These are phyloP conservation scores for Alternaria gansuensis DNA, from an alignment of 2,329 filamentous ascomycete genomes.

Conservation along the genomic window DNA sequence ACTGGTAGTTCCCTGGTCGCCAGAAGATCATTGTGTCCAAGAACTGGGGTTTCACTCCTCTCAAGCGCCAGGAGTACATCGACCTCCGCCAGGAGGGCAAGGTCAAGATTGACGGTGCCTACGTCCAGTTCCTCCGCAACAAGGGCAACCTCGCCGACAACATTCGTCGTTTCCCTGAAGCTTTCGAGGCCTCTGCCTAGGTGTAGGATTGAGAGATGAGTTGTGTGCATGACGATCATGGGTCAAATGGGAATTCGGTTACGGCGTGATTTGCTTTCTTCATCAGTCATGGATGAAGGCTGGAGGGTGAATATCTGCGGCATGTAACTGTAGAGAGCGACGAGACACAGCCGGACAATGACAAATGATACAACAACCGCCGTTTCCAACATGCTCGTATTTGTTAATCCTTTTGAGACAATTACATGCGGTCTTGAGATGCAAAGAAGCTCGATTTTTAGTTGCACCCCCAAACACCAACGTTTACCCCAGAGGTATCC, in stretches of 20 bases:
- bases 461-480: too few relatives aligned
- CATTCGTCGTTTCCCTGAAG: constrained; percentile 93
- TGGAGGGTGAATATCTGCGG: constrained; percentile 36
- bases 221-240: constrained; percentile 42
- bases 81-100: constrained; percentile 91
- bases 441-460: too few relatives aligned
- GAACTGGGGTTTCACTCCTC: constrained; percentile 99
- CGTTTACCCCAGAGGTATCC: too few relatives aligned
- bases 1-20: constrained; percentile 83
- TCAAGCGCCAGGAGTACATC: constrained; percentile 96
- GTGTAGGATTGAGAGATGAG: constrained; percentile 32
- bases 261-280: constrained; percentile 51
- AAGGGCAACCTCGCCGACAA: constrained; percentile 86
- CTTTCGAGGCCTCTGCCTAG: constrained; percentile 68
- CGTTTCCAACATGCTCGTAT: background rate
- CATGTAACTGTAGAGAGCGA: constrained; percentile 42
- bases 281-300: constrained; percentile 48
- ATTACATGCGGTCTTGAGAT: background rate
- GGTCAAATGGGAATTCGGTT: constrained; percentile 50
- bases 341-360: constrained; percentile 47
- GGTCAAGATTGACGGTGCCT: constrained; percentile 97
- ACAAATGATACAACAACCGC: constrained; percentile 40
- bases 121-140: constrained; percentile 98
- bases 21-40: constrained; percentile 99
- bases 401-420: background rate